Base-by-base conservation (phyloP, 2,329 filamentous ascomycete genomes). In the Ascochyta lentis region DNA sequence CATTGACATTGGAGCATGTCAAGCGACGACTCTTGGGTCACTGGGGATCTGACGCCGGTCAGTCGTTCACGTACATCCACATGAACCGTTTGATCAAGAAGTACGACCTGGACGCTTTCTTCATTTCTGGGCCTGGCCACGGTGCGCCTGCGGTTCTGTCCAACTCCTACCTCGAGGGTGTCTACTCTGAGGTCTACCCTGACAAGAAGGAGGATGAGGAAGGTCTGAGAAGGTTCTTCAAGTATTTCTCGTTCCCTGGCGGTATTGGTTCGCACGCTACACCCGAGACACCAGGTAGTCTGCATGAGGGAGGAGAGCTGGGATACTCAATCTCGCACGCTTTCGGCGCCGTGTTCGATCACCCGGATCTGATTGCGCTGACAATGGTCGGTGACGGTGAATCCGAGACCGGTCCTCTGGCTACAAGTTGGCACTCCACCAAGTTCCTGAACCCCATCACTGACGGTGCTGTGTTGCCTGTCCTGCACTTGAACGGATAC, bases 51-150 rank as follows among this genome's bases (percentile, higher is more conserved):
- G 89, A 90, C 45, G 87, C 90, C n/a, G 90, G 89, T 13, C 90
- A 92, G 75, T 87, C 89, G 55, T 92, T 93, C 76, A 90, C 89
- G 31, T 92, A 87, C 74, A 90, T 92, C 79, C 89, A 92, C 77
- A 89, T 91, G 81, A 92, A 92, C 76, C 87, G 89, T 31, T 78
- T 92, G 56, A 91, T 92, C 80, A 91, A 89, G 75, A 92, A 92
- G 76, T 89, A 91, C 68, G 84, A 90, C 61, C 78, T 92, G 45
- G 83, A 93, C 67, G 82, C 85, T 27, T 81, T 91, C 64, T 92
- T 90, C 72, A 80, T 93, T 54, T 91, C 88, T 2, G 90, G 90
- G 6, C 90, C 90, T 0, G 90, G 90, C 37, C 90, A 93, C 64
- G 90, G 90, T 52, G 90, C 90, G 1, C 90, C 90, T 0, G 90